Percentiles rank a stretch among this genome's conserved stretches.
phyloP scores from a whole-genome alignment of 2,329 filamentous ascomycete species.

The Hypocrella siamensis region DNA sequence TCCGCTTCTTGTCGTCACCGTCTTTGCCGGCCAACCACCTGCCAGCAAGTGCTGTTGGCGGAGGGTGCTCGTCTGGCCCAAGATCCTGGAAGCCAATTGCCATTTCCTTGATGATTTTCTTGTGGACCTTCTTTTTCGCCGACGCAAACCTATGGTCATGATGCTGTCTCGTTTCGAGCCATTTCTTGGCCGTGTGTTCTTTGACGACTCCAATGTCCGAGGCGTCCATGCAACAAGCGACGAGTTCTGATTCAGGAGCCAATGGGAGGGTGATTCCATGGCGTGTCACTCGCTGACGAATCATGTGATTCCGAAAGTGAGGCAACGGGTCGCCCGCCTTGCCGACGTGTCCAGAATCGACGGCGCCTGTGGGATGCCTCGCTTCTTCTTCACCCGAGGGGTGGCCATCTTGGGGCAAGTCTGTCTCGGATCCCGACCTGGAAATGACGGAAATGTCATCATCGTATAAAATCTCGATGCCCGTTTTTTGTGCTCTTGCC shows the following conservation, averaged over 20 bases:
- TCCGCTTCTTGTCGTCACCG: conserved; percentile 28
- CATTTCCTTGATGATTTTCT: conserved; percentile 58
- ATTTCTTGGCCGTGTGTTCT: conserved; percentile 62
- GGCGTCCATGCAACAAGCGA: conserved; percentile 45
- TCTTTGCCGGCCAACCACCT: conserved; percentile 37
- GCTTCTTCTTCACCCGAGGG: conserved; percentile 6
- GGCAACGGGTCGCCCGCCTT: conserved; percentile 75
- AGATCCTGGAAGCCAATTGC: conserved; percentile 55
- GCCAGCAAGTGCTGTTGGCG: conserved; percentile 69
- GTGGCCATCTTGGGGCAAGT: conserved; percentile 9
- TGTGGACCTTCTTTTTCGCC: conserved; percentile 56
- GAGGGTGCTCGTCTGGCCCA: conserved; percentile 57
- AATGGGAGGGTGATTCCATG: conserved; percentile 62
- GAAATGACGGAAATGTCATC: conserved; percentile 64
- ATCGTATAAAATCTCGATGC: conserved; percentile 70
- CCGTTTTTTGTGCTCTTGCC: conserved; percentile 62
- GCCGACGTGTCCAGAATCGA: conserved; percentile 41
- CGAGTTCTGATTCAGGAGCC: conserved; percentile 45
- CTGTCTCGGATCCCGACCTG: conserved; percentile 27
- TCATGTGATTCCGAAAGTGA: conserved; percentile 72
- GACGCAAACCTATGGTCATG: conserved; percentile 62
- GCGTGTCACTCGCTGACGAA: conserved; percentile 70
- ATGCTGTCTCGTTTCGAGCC: conserved; percentile 57
- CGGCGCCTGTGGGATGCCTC: conserved; percentile 7
- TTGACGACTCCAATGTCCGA: conserved; percentile 67